Evolutionary conservation across 805 yeast species (phyloP).

Genomic region (Grigorovia humatica): DNA sequence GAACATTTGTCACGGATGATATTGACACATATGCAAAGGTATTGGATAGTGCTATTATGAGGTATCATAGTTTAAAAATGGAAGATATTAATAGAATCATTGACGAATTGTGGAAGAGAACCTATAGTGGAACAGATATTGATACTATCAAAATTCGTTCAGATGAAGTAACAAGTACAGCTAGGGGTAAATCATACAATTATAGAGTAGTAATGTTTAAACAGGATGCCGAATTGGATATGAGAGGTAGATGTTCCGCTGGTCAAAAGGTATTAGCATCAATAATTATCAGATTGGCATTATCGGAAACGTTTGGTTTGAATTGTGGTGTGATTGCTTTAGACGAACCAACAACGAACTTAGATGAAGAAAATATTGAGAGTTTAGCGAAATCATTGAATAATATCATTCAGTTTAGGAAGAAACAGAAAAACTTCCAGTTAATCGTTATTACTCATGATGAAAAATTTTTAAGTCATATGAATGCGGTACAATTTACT

Average conservation of each 20-base stretch:
- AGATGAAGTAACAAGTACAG: constrained; percentile 42
- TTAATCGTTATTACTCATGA: constrained; percentile 94
- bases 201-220: constrained; percentile 93
- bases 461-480: constrained; percentile 74
- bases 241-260: constrained; percentile 97
- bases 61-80: constrained; percentile 85
- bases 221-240: constrained; percentile 83
- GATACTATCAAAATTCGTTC: constrained; percentile 81
- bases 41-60: constrained; percentile 87
- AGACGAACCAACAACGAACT: constrained; percentile 96
- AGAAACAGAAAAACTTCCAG: constrained; percentile 79
- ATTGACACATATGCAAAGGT: constrained; percentile 73
- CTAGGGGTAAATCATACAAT: constrained; percentile 61
- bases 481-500: constrained; percentile 76
- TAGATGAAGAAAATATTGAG: constrained; percentile 82
- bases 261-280: constrained; percentile 95
- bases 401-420: constrained; percentile 63
- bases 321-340: constrained; percentile 93
- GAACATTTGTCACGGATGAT: constrained; percentile 68
- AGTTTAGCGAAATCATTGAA: constrained; percentile 75
- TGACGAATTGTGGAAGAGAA: constrained; percentile 87
- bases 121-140: constrained; percentile 92
- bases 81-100: constrained; percentile 78
- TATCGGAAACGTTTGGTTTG: constrained; percentile 91
- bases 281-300: constrained; percentile 78